Percentiles rank a stretch among this genome's conserved stretches.
phyloP scores from a whole-genome alignment of 1,284 basidiomycete species.

The Cutaneotrichosporon sp. region DNA sequence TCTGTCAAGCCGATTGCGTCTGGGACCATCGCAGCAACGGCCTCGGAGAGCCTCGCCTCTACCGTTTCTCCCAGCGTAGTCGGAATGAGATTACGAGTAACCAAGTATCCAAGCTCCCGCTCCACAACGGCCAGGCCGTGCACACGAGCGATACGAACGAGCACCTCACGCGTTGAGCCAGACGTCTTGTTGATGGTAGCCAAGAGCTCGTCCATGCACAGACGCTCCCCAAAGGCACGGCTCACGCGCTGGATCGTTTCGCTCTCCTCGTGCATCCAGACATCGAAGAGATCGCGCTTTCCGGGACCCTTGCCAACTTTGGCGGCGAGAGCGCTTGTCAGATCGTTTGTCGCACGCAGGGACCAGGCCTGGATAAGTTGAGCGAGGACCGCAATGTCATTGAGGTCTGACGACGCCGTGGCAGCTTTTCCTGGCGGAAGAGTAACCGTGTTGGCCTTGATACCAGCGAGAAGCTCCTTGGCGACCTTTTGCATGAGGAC shows the following conservation, averaged over 20 bases:
- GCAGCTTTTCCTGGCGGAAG: neutral
- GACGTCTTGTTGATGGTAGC: neutral
- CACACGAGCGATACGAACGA: constrained; percentile 5
- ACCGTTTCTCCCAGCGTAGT: neutral
- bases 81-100: constrained; percentile 5
- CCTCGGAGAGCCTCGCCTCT: constrained; percentile 1
- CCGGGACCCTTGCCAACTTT: constrained; percentile 8
- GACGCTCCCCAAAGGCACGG: constrained; percentile 11
- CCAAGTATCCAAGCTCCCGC: constrained; percentile 11
- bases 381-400: neutral
- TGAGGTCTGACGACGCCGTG: neutral
- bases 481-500: constrained; percentile 16
- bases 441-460: constrained; percentile 7
- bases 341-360: neutral
- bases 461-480: constrained; percentile 14
- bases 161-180: constrained; percentile 1
- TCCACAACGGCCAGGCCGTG: constrained; percentile 13
- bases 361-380: constrained; percentile 12
- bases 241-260: constrained; percentile 7
- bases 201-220: constrained; percentile 13
- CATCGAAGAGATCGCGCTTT: constrained; percentile 8
- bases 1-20: constrained; percentile 8
- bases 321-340: neutral
- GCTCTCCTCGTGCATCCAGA: constrained; percentile 16
- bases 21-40: constrained; percentile 1